Evolutionary conservation across 805 yeast genomes (phyloP).

Genomic region (Kluyveromyces lactis): DNA sequence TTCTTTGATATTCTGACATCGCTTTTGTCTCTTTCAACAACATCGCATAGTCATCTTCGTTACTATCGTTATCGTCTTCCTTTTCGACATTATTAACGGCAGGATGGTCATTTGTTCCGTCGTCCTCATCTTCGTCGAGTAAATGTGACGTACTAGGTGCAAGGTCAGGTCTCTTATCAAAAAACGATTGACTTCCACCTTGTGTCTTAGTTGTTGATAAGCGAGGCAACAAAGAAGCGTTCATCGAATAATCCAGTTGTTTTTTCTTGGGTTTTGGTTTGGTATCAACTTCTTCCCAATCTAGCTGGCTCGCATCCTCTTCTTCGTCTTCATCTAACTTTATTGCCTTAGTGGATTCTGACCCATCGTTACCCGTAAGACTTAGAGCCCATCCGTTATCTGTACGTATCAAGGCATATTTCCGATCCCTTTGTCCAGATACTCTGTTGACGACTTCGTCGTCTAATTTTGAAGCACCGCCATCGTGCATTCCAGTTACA

Average conservation of each 20-base stretch:
- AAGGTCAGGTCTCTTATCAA: slow-evolving; percentile 21
- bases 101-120: slow-evolving; percentile 11
- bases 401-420: slow-evolving; percentile 65
- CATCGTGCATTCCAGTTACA: slow-evolving; percentile 69
- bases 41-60: slow-evolving; percentile 17
- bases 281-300: slow-evolving; percentile 64
- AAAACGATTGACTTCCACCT: slow-evolving; percentile 24
- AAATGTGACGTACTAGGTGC: slow-evolving; percentile 13
- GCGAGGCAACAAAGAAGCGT: slow-evolving; percentile 33
- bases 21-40: slow-evolving; percentile 24
- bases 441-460: slow-evolving; percentile 39
- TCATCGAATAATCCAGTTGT: slow-evolving; percentile 32
- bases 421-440: slow-evolving; percentile 74
- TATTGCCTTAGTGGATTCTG: slow-evolving; percentile 39
- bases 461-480: slow-evolving; percentile 30
- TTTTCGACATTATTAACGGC: slow-evolving; percentile 7
- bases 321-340: slow-evolving; percentile 36
- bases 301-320: slow-evolving; percentile 37
- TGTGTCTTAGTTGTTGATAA: slow-evolving; percentile 10
- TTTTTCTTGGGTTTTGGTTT: slow-evolving; percentile 18
- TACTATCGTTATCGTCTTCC: slow-evolving; percentile 9
- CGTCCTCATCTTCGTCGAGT: slow-evolving; percentile 10
- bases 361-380: slow-evolving; percentile 38
- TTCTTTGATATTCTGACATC: slow-evolving; percentile 33
- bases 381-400: slow-evolving; percentile 82